Evolutionary conservation across 768 basidiomycete genomes (phyloP).

Genomic region (Pilatotrama ljubarskyi): DNA sequence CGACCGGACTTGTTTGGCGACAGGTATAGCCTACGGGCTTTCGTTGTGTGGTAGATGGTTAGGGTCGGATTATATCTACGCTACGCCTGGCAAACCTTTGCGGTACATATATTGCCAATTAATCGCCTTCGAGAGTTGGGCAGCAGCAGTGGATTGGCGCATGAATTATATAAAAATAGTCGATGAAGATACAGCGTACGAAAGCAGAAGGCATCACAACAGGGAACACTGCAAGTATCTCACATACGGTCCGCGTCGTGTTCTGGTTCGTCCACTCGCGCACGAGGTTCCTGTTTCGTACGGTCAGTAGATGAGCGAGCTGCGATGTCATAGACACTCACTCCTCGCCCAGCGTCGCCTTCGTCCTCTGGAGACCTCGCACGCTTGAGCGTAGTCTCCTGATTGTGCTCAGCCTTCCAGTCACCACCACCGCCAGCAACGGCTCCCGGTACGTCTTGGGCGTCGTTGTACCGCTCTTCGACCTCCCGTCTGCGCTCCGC

Average conservation of each 20-base stretch:
- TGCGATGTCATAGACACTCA: conserved; percentile 35
- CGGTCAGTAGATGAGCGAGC: conserved; percentile 5
- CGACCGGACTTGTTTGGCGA: conserved; percentile 37
- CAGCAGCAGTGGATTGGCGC: background rate
- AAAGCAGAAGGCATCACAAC: background rate
- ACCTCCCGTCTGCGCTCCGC: conserved; percentile 77
- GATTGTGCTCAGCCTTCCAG: conserved; percentile 66
- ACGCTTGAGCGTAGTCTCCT: conserved; percentile 56
- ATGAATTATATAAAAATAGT: background rate
- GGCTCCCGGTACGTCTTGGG: conserved; percentile 74
- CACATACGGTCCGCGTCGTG: conserved; percentile 68
- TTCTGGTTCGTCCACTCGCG: conserved; percentile 61
- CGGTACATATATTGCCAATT: background rate
- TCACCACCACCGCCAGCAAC: conserved; percentile 84
- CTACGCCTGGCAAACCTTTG: background rate
- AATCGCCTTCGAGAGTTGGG: background rate
- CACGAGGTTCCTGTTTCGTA: conserved; percentile 50
- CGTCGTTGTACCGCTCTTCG: conserved; percentile 85
- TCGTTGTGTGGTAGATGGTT: conserved; percentile 47
- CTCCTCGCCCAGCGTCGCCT: conserved; percentile 56
- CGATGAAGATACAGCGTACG: background rate
- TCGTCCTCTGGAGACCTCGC: conserved; percentile 81
- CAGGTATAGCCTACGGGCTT: conserved; percentile 47
- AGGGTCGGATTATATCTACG: background rate
- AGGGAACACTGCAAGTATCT: conserved; percentile 7